Evolutionary conservation across 768 basidiomycete genomes (phyloP), one percentile per base, ranked within the genome.

Genomic region (Postia placenta): DNA sequence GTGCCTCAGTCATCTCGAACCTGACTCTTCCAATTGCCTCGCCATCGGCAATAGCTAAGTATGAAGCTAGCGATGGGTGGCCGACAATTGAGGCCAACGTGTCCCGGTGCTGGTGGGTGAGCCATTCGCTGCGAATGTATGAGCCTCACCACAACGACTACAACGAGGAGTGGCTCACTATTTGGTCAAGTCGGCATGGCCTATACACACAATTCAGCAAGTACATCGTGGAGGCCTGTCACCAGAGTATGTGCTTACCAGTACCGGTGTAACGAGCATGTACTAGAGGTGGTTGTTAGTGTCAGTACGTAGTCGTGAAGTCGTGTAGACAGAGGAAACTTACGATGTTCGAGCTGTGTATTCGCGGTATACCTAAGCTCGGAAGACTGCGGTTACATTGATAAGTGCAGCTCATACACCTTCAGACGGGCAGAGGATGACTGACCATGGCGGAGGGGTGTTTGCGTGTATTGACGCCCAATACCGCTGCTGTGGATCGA

Each of bases 201-300:
- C 93, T 92, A 25, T 9, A 19, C 19, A 17, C 9, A n/a, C n/a
- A 35, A 35, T 35, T 35, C n/a, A n/a, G n/a, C n/a, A 35, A 33
- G 38, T 9, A 22, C 19, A 19, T 39, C 19, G 24, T 27, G 22
- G 28, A 39, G 38, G 9, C 7, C 7, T 39, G 38, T 22, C 20
- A 9, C 15, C 25, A 2, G 28, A 24, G 12, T 26, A 14, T 53
- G 26, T 35, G 74, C 83, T 40, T 56, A 91, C 90, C 92, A 33
- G 95, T 99, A 37, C 95, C 95, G 22, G 92, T 92, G 64, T 96
- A 96, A 49, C 94, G 80, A 58, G 94, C 91, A 65, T 97, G 94
- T 55, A 97, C 93, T 96, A 54, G 20, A 50, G 26, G 54, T 48
- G 50, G n/a, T n/a, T n/a, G n/a, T n/a, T n/a, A n/a, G n/a, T n/a